A percentile compares a stretch with the other conserved stretches of the same genome.
phyloP scores from a whole-genome alignment of 371 early-diverging fungal genomes.

The Mortierella sp. region DNA sequence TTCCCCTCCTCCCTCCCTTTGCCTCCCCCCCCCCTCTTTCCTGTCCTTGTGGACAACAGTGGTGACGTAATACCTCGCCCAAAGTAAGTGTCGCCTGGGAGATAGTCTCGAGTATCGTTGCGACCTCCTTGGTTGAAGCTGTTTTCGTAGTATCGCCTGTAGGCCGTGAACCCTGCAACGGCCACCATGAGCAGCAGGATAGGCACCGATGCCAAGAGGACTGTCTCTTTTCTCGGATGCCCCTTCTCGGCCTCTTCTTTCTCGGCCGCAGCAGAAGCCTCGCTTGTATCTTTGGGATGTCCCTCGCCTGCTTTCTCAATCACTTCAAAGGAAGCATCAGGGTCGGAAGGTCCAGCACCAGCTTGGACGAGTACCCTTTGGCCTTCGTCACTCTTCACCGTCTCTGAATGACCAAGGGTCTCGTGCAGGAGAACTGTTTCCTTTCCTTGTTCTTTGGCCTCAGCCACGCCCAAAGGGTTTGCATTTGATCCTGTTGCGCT shows the following conservation, averaged over 20 bases:
- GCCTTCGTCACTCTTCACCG: conserved; percentile 2
- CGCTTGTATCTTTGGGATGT: conserved; percentile 7
- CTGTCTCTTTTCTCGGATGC: conserved; percentile 16
- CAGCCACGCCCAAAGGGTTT: no score
- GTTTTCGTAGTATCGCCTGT: conserved; percentile 39
- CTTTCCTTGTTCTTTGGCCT: conserved; percentile 1
- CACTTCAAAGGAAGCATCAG: conserved; percentile 4
- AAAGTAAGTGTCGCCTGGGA: conserved; percentile 17
- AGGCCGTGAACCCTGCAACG: conserved; percentile 39
- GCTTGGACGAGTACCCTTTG: conserved; percentile 19
- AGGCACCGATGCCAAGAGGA: conserved; percentile 28
- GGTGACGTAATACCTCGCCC: neutral
- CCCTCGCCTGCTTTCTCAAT: conserved; percentile 32
- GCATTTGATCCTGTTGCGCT: no score
- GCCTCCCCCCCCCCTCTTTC: no score
- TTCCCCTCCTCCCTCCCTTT: no score
- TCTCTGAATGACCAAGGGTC: conserved; percentile 9
- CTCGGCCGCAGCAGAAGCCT: neutral
- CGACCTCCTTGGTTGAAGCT: conserved; percentile 31
- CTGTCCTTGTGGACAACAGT: no score
- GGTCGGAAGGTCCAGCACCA: conserved; percentile 11
- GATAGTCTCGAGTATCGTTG: conserved; percentile 26
- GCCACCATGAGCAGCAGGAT: conserved; percentile 44
- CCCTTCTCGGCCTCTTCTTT: neutral
- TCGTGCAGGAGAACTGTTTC: conserved; percentile 15